Evolutionary conservation across 768 basidiomycete species (phyloP).

Genomic region (Paxillus involutus): DNA sequence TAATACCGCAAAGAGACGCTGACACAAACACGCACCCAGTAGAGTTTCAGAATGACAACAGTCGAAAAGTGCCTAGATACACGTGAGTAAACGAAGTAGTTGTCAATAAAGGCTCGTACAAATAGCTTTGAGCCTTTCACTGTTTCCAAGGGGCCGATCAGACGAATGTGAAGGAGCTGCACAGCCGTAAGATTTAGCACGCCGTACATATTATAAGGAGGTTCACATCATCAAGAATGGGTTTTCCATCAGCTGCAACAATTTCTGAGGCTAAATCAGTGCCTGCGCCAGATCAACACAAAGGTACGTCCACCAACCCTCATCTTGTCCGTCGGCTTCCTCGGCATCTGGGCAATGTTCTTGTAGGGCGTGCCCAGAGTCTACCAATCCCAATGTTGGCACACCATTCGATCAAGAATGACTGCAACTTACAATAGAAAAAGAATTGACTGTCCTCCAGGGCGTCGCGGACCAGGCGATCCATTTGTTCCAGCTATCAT

Average conservation of each 20-base stretch:
- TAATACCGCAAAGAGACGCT: neutral
- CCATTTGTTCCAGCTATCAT: slow-evolving; percentile 41
- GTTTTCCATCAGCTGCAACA: slow-evolving; percentile 14
- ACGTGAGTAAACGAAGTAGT: neutral
- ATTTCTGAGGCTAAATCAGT: slow-evolving; percentile 16
- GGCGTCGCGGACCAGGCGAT: slow-evolving; percentile 41
- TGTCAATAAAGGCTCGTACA: slow-evolving; percentile 4
- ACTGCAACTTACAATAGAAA: slow-evolving; percentile 48
- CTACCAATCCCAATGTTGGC: slow-evolving; percentile 1
- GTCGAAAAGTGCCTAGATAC: slow-evolving; percentile 25
- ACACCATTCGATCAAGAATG: neutral
- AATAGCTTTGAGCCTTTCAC: slow-evolving; percentile 20
- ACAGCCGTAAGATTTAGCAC: neutral
- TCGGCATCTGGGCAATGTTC: slow-evolving; percentile 25
- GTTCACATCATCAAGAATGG: slow-evolving; percentile 25
- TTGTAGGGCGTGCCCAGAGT: slow-evolving; percentile 23
- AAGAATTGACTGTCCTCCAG: slow-evolving; percentile 47
- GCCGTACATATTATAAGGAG: neutral
- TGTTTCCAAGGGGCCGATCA: slow-evolving; percentile 18
- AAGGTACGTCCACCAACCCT: slow-evolving; percentile 33
- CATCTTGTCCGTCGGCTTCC: slow-evolving; percentile 50
- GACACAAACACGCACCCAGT: slow-evolving; percentile 13
- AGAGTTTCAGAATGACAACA: slow-evolving; percentile 30
- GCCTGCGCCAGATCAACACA: neutral
- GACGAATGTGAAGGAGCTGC: slow-evolving; percentile 19